Evolutionary conservation across 345 rosid genomes (phyloP).

Genomic region (Populus deltoides): DNA sequence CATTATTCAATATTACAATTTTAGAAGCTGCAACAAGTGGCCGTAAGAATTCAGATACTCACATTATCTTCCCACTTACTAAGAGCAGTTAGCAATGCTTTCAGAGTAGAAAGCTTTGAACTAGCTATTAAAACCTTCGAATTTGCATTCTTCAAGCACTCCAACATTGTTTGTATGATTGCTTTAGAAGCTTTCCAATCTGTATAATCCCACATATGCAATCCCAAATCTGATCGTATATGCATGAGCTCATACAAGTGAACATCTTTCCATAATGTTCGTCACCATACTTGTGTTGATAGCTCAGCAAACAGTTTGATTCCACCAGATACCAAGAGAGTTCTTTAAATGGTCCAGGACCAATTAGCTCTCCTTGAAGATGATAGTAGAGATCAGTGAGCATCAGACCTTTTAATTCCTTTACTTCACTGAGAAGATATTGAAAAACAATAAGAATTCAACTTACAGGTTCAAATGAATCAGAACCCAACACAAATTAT

Average conservation of each 20-base stretch:
- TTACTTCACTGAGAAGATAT: slow-evolving; percentile 62
- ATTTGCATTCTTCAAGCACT: slow-evolving; percentile 60
- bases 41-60: slow-evolving; percentile 39
- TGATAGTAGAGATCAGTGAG: slow-evolving; percentile 76
- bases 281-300: slow-evolving; percentile 33
- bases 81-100: slow-evolving; percentile 58
- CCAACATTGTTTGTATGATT: slow-evolving; percentile 58
- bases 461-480: neutral
- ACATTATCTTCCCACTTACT: slow-evolving; percentile 57
- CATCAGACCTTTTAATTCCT: slow-evolving; percentile 58
- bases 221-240: slow-evolving; percentile 50
- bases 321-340: slow-evolving; percentile 63
- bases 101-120: slow-evolving; percentile 62
- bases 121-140: slow-evolving; percentile 58
- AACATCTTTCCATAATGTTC: slow-evolving; percentile 31
- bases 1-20: slow-evolving; percentile 1
- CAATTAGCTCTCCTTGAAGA: slow-evolving; percentile 77
- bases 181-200: slow-evolving; percentile 69
- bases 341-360: slow-evolving; percentile 82
- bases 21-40: slow-evolving; percentile 2
- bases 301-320: slow-evolving; percentile 52
- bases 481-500: neutral
- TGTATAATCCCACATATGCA: slow-evolving; percentile 73
- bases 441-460: neutral
- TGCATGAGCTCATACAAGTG: slow-evolving; percentile 48